Percentiles rank a stretch among this genome's conserved stretches.
Conservation (phyloP, 441 rosid genomes). For the Codiaeum variegatum region DNA sequence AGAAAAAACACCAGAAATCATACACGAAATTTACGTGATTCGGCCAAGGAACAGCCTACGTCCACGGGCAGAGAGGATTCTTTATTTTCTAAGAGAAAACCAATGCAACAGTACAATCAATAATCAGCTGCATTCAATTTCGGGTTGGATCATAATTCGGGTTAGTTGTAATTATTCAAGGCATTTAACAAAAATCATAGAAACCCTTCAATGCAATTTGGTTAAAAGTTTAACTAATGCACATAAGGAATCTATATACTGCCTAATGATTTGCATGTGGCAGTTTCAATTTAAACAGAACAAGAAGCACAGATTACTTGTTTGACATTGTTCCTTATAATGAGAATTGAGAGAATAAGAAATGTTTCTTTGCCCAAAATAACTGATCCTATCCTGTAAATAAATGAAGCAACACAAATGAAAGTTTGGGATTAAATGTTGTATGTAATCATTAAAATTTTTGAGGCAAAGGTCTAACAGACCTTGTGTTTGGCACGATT, state of each 20-base stretch:
- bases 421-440: neutral
- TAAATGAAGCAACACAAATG: neutral
- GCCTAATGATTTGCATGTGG: neutral
- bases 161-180: too few species aligned
- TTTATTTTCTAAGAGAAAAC: too few species aligned
- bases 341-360: constrained; percentile 67
- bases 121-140: too few species aligned
- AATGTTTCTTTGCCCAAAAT: constrained; percentile 41
- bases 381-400: constrained; percentile 45
- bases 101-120: too few species aligned
- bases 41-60: too few species aligned
- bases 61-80: too few species aligned
- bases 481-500: constrained; percentile 42
- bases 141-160: too few species aligned
- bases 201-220: neutral
- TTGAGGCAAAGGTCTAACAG: neutral
- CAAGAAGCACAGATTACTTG: constrained; percentile 31
- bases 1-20: too few species aligned
- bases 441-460: too few species aligned
- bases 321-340: constrained; percentile 56
- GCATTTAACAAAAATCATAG: too few species aligned
- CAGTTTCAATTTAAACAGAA: neutral
- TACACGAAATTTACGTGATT: too few species aligned
- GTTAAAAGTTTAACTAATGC: neutral
- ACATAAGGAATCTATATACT: neutral